Evolutionary conservation across 306 rosid species (phyloP).

Genomic region (Citrullus amarus): DNA sequence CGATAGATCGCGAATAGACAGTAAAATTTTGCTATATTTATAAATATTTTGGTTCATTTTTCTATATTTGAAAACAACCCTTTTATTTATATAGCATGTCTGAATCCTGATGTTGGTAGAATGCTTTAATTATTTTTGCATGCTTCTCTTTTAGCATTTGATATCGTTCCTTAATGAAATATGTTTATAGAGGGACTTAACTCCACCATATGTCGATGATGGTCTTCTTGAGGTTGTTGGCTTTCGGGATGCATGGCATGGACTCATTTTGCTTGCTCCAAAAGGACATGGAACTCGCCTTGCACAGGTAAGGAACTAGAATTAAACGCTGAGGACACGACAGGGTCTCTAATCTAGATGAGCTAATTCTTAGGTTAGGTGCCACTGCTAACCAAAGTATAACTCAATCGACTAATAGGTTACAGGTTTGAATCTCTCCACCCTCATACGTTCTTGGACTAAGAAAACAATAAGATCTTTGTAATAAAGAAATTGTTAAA

Average conservation of each 20-base stretch:
- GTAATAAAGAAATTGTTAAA: too few species aligned
- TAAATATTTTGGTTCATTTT: too few species aligned
- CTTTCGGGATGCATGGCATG: slow-evolving; percentile 96
- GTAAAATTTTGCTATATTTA: too few species aligned
- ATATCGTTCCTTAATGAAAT: slow-evolving; percentile 6
- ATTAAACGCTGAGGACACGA: neutral
- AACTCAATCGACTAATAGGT: neutral
- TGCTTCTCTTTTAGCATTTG: neutral
- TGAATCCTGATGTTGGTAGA: neutral
- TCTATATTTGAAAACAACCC: too few species aligned
- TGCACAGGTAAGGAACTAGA: slow-evolving; percentile 58
- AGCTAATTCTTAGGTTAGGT: neutral
- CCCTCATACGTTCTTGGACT: too few species aligned
- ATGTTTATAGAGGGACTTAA: slow-evolving; percentile 47
- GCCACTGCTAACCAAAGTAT: neutral
- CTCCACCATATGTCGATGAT: slow-evolving; percentile 82
- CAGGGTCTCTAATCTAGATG: neutral
- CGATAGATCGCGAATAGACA: too few species aligned
- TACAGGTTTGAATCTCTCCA: too few species aligned
- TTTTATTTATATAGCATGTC: slow-evolving; percentile 4
- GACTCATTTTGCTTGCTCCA: slow-evolving; percentile 83
- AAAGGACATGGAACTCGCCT: slow-evolving; percentile 98
- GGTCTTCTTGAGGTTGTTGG: slow-evolving; percentile 88
- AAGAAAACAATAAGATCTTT: too few species aligned
- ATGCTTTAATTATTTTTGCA: neutral